Percentiles rank a stretch among this genome's conserved stretches.
These are phyloP conservation scores for Aspergillus taichungensis DNA, from an alignment of 495 filamentous ascomycete genomes.

Conservation along the genomic window DNA sequence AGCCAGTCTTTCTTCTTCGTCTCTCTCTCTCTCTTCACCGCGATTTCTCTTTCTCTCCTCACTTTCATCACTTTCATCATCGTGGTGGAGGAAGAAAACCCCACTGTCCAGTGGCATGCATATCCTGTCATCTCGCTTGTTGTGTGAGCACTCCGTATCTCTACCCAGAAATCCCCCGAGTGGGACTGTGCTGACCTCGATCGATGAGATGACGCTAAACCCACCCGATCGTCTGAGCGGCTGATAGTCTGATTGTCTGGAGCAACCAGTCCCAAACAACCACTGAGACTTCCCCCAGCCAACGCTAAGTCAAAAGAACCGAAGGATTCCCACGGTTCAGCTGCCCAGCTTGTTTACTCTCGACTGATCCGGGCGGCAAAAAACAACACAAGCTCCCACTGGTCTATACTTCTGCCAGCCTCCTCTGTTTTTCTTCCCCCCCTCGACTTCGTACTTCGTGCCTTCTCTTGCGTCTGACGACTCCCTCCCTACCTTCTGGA, in stretches of 20 bases:
- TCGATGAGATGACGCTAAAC: constrained; percentile 8
- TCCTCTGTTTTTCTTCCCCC: not conserved
- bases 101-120: too few species aligned
- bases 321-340: constrained; percentile 25
- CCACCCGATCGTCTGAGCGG: constrained; percentile 12
- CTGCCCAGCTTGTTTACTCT: constrained; percentile 4
- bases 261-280: constrained; percentile 15
- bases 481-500: not conserved
- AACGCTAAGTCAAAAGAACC: constrained; percentile 19
- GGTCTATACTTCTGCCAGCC: not conserved
- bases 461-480: not conserved
- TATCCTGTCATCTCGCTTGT: too few species aligned
- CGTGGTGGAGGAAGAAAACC: too few species aligned
- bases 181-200: too few species aligned
- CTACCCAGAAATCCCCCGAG: too few species aligned
- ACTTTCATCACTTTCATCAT: constrained; percentile 6
- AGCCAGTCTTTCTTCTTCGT: constrained; percentile 16
- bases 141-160: too few species aligned
- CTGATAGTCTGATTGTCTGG: constrained; percentile 26
- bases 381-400: too few species aligned
- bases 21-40: too few species aligned
- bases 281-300: not conserved
- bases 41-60: constrained; percentile 27
- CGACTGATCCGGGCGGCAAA: too few species aligned
- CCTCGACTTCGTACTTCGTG: not conserved